Evolutionary conservation across 2,329 filamentous ascomycete genomes (phyloP), one percentile per base, ranked within the genome.

Genomic region (Fusarium paranaense): DNA sequence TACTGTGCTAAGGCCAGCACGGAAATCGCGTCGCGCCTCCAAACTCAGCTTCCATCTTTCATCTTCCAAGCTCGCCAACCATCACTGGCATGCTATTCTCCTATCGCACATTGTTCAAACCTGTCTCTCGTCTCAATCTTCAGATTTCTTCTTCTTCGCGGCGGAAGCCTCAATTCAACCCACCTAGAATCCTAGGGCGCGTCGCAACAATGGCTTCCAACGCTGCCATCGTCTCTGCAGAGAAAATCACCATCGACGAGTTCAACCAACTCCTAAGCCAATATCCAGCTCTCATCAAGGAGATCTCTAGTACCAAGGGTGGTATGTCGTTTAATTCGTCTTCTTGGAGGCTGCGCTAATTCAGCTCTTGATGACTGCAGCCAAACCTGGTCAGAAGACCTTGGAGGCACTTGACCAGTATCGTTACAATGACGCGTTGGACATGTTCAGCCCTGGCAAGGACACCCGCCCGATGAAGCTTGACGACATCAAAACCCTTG

Each of bases 331-430:
- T 27, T 18, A 57, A 52, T 37, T 64, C 40, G 50, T 40, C 30
- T 18, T 33, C 27, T 37, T 18, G 6, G 30, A 62, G 32, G 20
- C 9, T 35, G 13, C 47, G 32, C 58, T 76, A 64, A 78, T 38
- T 33, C 25, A 32, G 6, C 16, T 7, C 30, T 32, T 42, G 11
- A 50, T 18, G 6, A 38, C 35, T 65, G 16, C 71, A 88, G 86
- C 80, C 71, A 90, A 89, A 73, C 69, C 81, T 4, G 87, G 86
- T 35, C 86, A 89, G 69, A 85, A 84, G 77, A 84, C 86, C 2
- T 85, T 94, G 7, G 77, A 83, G 32, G 85, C 90, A 58, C 86
- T 94, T 22, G 92, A 94, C 70, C 73, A 84, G 2, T 90, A 88
- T 76, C 89, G 92, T 66, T 91, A 92, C 76, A 80, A 82, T 10